Conservation (phyloP, 2,329 filamentous ascomycete species). For the Penicillium sp. region DNA sequence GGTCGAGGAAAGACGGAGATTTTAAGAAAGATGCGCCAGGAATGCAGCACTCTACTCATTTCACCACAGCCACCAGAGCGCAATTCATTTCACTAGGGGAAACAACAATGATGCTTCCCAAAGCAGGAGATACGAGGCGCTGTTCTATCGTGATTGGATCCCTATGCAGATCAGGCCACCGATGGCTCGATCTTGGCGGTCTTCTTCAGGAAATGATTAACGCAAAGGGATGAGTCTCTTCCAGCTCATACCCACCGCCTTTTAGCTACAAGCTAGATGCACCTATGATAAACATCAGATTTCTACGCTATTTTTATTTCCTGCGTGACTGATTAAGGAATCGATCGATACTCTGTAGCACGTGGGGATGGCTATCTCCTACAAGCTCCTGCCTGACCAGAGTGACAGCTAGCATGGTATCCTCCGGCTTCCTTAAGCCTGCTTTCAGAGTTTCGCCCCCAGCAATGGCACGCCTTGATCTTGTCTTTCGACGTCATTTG, state of each 20-base stretch:
- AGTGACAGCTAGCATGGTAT: no score
- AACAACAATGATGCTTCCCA: background rate
- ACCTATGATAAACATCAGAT: background rate
- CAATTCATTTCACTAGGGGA: background rate
- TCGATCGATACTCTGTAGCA: no score
- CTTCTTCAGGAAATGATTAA: background rate
- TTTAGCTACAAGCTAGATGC: background rate
- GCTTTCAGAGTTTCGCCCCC: no score
- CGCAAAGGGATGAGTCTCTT: background rate
- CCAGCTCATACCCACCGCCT: background rate
- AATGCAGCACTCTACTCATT: background rate
- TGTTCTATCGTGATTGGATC: background rate
- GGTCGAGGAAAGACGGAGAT: background rate
- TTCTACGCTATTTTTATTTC: background rate
- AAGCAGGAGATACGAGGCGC: background rate
- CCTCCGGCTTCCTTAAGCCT: no score
- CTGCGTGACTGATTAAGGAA: no score
- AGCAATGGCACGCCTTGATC: no score
- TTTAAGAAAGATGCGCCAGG: background rate
- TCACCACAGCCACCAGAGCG: background rate
- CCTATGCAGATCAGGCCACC: background rate
- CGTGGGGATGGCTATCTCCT: no score
- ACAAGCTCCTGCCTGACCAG: no score
- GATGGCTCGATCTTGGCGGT: background rate
- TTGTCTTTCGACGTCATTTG: no score